Percentiles rank a stretch among this genome's conserved stretches.
These are phyloP conservation scores for Suhomyces kunorum DNA, from an alignment of 1,139 yeast genomes.

Conservation along the genomic window DNA sequence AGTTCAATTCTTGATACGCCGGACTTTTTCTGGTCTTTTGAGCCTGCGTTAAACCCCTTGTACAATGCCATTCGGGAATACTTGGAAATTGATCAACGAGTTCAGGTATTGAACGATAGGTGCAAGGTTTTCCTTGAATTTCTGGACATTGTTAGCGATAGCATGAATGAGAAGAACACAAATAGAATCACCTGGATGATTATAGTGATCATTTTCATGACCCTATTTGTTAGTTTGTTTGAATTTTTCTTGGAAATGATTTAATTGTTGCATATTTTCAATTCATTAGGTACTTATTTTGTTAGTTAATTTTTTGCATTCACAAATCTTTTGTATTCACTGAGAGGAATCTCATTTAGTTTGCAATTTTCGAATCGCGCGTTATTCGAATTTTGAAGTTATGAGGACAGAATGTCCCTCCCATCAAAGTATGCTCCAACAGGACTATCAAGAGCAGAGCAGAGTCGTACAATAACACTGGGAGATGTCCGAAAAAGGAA, in stretches of 20 bases:
- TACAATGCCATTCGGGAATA: conserved; percentile 90
- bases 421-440: conserved; percentile 50
- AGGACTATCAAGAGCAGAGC: conserved; percentile 38
- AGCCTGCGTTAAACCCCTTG: conserved; percentile 91
- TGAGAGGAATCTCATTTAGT: not conserved
- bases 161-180: conserved; percentile 90
- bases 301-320: not conserved
- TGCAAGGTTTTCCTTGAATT: conserved; percentile 93
- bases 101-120: conserved; percentile 87
- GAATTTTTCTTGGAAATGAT: conserved; percentile 43
- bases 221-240: conserved; percentile 63
- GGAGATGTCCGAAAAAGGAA: conserved; percentile 23
- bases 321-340: not conserved
- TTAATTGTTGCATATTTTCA: conserved; percentile 13
- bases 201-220: conserved; percentile 75
- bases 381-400: too few relatives aligned
- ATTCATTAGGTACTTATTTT: not conserved
- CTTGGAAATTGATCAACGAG: conserved; percentile 90
- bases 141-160: conserved; percentile 89
- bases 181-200: conserved; percentile 90
- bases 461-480: conserved; percentile 33
- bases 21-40: conserved; percentile 93
- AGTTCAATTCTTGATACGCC: conserved; percentile 94
- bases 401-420: conserved; percentile 26
- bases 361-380: too few relatives aligned